Evolutionary conservation across 75 land plant species (phyloP).

Genomic region (Gnetum montanum): DNA sequence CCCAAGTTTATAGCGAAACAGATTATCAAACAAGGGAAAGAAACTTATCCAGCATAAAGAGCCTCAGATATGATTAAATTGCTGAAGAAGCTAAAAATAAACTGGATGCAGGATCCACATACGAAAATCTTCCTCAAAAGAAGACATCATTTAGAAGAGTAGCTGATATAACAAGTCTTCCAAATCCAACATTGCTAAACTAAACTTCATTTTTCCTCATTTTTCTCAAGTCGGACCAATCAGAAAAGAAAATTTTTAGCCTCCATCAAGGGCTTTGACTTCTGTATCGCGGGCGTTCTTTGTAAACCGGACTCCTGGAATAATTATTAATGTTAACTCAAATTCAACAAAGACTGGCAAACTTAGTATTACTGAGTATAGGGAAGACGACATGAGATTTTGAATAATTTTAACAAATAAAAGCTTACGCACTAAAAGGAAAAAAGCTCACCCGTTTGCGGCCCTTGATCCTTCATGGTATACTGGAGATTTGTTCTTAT

Average conservation of each 20-base stretch:
- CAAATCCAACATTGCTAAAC: conserved; percentile 7
- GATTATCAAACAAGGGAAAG: not conserved
- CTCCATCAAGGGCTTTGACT: conserved; percentile 9
- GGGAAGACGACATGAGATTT: too few species aligned
- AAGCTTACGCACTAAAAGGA: too few species aligned
- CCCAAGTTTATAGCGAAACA: conserved; percentile 1
- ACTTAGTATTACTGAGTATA: too few species aligned
- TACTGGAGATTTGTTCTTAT: too few species aligned
- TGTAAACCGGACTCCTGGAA: conserved; percentile 8
- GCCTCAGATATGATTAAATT: conserved; percentile 2
- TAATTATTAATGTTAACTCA: not conserved
- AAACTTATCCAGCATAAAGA: conserved; percentile 2
- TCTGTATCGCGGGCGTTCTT: conserved; percentile 5
- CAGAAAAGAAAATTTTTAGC: too few species aligned
- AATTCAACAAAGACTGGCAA: too few species aligned
- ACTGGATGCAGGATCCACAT: conserved; percentile 3
- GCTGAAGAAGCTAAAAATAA: conserved; percentile 7
- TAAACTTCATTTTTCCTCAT: not conserved
- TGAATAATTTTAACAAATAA: too few species aligned
- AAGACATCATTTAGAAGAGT: conserved; percentile 1
- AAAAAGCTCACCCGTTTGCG: conserved; percentile 9
- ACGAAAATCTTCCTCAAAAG: conserved; percentile 1
- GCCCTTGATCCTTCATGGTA: conserved; percentile 4
- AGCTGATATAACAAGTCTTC: conserved; percentile 5
- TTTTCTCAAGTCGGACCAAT: too few species aligned